Evolutionary conservation across 169 alveolate species (phyloP), one percentile per base, ranked within the genome.

Genomic region (Fabrea salina): DNA sequence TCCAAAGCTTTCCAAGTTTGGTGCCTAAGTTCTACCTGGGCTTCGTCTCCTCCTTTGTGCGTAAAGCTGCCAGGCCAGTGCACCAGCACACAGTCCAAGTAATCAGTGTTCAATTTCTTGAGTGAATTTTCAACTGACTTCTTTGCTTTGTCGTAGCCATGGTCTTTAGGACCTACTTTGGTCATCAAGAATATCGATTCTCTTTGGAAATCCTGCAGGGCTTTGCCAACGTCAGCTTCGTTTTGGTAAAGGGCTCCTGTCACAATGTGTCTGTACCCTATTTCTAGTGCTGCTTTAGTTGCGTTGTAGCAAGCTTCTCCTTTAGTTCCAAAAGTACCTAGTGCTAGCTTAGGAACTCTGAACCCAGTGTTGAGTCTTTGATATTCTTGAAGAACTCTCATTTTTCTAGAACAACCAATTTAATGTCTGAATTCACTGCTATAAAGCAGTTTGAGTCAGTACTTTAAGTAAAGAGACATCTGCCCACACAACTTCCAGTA

Each of bases 261-360:
- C 70, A 91, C 96, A 16, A 94, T 80, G 39, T 84, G 87, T n/a
- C 89, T 72, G 58, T 88, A 88, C 7, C 94, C 94, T 5, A 76
- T 58, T 75, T 78, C 44, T 19, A 82, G 50, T 6, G 84, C 90
- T 39, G 76, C 51, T 67, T 81, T 64, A 16, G 81, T 80, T 2
- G 89, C 81, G 7, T 66, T 27, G 16, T 66, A 32, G 32, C 84
- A 70, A 4, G 79, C 79, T 41, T 66, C 37, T 33, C 88, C 89
- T 70, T 66, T 76, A 35, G 79, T 44, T 57, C 77, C 58, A 68
- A 79, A 84, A 11, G 88, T 86, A 19, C 93, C 93, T 41, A 84
- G 72, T 11, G 90, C 90, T 16, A 87, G 57, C 58, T 81, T 67
- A 53, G 92, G 92, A 5, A 87, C 84, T 70, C 72, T 54, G 5